Percentiles rank a stretch among this genome's conserved stretches.
Evolutionary conservation across 1,139 yeast genomes (phyloP).

Genomic region (Saccharomyces hybrid): DNA sequence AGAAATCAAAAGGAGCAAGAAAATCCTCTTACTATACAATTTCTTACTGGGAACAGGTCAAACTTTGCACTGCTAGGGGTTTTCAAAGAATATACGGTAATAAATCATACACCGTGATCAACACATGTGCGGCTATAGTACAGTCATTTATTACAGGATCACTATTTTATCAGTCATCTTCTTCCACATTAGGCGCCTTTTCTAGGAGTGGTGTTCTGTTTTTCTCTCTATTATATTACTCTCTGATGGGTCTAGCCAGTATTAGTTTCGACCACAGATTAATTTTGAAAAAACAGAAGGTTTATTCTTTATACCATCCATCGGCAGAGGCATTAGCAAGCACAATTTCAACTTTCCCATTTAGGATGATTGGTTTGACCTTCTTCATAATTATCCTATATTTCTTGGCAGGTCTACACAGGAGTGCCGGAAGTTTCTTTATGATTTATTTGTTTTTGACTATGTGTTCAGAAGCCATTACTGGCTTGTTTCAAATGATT

Average conservation of each 20-base stretch:
- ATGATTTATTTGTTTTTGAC: slow-evolving; percentile 41
- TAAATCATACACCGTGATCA: slow-evolving; percentile 42
- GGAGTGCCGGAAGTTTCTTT: slow-evolving; percentile 50
- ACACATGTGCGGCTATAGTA: slow-evolving; percentile 41
- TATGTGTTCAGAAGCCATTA: slow-evolving; percentile 37
- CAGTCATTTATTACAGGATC: slow-evolving; percentile 48
- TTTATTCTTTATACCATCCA: slow-evolving; percentile 50
- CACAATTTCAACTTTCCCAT: slow-evolving; percentile 42
- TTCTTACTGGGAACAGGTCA: slow-evolving; percentile 41
- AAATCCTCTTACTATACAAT: slow-evolving; percentile 43
- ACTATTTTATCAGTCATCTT: slow-evolving; percentile 38
- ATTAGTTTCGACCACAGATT: slow-evolving; percentile 46
- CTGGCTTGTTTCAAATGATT: slow-evolving; percentile 42
- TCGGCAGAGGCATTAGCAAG: slow-evolving; percentile 51
- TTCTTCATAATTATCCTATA: slow-evolving; percentile 42
- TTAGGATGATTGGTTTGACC: slow-evolving; percentile 40
- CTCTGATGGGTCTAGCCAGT: slow-evolving; percentile 50
- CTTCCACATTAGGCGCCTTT: slow-evolving; percentile 43
- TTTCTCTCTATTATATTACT: slow-evolving; percentile 46
- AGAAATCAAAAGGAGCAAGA: slow-evolving; percentile 35
- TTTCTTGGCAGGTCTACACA: slow-evolving; percentile 44
- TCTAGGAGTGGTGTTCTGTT: slow-evolving; percentile 53
- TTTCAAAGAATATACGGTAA: slow-evolving; percentile 47
- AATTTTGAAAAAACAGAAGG: slow-evolving; percentile 48
- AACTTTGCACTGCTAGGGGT: slow-evolving; percentile 41